Evolutionary conservation across 495 filamentous ascomycete genomes (phyloP), one percentile per base, ranked within the genome.

Genomic region (Thermothielavioides terrestris): DNA sequence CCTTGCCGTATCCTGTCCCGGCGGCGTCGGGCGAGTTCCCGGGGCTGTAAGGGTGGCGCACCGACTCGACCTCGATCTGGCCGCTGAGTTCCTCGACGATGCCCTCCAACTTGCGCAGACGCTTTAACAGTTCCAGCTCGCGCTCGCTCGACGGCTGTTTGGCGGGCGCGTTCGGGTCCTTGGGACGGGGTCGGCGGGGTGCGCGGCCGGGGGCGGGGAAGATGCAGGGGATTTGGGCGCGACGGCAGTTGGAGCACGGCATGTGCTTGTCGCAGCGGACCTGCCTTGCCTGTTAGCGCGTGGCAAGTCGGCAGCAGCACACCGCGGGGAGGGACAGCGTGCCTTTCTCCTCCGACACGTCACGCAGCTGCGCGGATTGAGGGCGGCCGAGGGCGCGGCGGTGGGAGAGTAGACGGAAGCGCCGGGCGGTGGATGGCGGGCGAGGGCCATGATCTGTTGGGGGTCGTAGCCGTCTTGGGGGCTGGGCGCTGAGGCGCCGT

Each of bases 271-370:
- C 87, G 67, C 89, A 95, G 48, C 83, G 83, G 25, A 65, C 62
- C 61, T 63, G 12, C n/a, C n/a, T n/a, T 17, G 22, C 14, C 20
- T 37, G 31, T 52, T 36, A 41, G 57, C 25, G n/a, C n/a, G n/a
- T n/a, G n/a, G n/a, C n/a, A n/a, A n/a, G n/a, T n/a, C n/a, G n/a
- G n/a, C n/a, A n/a, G n/a, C n/a, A n/a, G n/a, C n/a, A n/a, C n/a
- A n/a, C n/a, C n/a, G 15, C 9, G 21, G 37, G 23, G 20, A 22
- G 5, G 28, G 10, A 22, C 6, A 14, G 41, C 52, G n/a, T 4
- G 92, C 88, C 63, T 95, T 95, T 39, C 89, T 74, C 52, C 82
- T 79, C 20, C 88, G 77, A 62, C 89, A 95, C 23, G 86, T 92
- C 2, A 88, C 80, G 65, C 89, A 95, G 54, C 85, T 89, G 48